Conservation (phyloP, 495 filamentous ascomycete genomes). For the Podospora pseudopauciseta region DNA sequence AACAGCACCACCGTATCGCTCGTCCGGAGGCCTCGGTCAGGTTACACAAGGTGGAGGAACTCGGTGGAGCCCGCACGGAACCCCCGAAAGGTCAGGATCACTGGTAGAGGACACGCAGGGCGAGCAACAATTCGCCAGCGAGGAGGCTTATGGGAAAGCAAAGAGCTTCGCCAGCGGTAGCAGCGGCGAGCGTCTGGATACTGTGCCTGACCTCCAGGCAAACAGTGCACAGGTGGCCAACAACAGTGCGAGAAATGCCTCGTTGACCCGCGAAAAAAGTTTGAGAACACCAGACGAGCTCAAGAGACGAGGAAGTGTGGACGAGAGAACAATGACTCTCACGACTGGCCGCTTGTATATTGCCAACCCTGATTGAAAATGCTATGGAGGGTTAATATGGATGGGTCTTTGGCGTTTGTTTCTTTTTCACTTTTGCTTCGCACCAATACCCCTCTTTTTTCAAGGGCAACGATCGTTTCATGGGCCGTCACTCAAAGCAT, state of each 20-base stretch:
- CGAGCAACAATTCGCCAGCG: constrained; percentile 25
- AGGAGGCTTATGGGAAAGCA: constrained; percentile 44
- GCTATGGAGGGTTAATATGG: background rate
- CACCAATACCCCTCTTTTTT: background rate
- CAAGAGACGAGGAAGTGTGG: constrained; percentile 50
- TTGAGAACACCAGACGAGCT: constrained; percentile 72
- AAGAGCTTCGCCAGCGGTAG: constrained; percentile 52
- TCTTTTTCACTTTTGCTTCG: background rate
- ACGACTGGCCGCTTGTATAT: constrained; percentile 78
- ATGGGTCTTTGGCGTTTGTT: background rate
- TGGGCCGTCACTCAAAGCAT: constrained; percentile 3
- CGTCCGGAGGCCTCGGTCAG: constrained; percentile 41
- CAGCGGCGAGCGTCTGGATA: constrained; percentile 51
- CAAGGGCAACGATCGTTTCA: background rate
- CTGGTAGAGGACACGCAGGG: constrained; percentile 37
- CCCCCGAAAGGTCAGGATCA: constrained; percentile 53
- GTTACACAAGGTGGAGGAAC: constrained; percentile 38
- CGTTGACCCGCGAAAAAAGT: constrained; percentile 59
- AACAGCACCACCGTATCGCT: constrained; percentile 54
- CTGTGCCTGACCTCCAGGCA: constrained; percentile 41
- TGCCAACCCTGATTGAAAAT: constrained; percentile 79
- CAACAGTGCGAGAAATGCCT: constrained; percentile 50
- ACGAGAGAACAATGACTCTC: constrained; percentile 80
- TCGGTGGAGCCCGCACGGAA: constrained; percentile 66
- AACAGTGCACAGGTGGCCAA: constrained; percentile 42